Percentiles rank a stretch among this genome's conserved stretches.
Conservation (phyloP, 2,329 filamentous ascomycete species). For the Hypoxylon sp. region DNA sequence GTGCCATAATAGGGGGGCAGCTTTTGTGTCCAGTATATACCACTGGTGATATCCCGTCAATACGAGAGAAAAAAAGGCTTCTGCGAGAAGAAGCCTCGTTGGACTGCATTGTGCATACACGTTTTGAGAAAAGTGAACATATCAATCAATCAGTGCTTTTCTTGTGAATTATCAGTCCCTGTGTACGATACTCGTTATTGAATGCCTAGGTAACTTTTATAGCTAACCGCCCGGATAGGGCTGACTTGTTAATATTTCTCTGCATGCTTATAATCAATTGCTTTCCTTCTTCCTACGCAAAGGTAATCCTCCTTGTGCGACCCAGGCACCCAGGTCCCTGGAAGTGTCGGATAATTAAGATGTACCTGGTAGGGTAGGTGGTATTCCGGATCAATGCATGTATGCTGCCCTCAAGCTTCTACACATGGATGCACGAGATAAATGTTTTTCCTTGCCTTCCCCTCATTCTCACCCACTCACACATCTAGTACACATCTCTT, state of each 20-base stretch:
- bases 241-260: not conserved
- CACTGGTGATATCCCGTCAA: slow-evolving; percentile 32
- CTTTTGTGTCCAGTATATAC: slow-evolving; percentile 38
- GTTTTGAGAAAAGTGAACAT: not conserved
- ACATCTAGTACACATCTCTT: not conserved
- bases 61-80: slow-evolving; percentile 23
- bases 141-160: not conserved
- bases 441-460: not conserved
- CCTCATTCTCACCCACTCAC: not conserved
- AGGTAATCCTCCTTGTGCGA: not conserved
- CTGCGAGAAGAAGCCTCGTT: slow-evolving; percentile 3
- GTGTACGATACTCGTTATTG: not conserved
- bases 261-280: not conserved
- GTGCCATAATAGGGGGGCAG: slow-evolving; percentile 28
- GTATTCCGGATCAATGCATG: slow-evolving; percentile 26
- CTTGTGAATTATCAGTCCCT: not conserved
- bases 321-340: not conserved
- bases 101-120: slow-evolving; percentile 4
- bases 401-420: slow-evolving; percentile 17
- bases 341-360: slow-evolving; percentile 27
- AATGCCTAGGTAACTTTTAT: not conserved
- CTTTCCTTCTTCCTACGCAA: not conserved
- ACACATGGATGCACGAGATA: slow-evolving; percentile 12
- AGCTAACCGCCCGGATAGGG: not conserved
- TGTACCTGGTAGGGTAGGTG: slow-evolving; percentile 3